phyloP scores from a whole-genome alignment of 2,329 filamentous ascomycete species.

The Fusarium verrucosum region DNA sequence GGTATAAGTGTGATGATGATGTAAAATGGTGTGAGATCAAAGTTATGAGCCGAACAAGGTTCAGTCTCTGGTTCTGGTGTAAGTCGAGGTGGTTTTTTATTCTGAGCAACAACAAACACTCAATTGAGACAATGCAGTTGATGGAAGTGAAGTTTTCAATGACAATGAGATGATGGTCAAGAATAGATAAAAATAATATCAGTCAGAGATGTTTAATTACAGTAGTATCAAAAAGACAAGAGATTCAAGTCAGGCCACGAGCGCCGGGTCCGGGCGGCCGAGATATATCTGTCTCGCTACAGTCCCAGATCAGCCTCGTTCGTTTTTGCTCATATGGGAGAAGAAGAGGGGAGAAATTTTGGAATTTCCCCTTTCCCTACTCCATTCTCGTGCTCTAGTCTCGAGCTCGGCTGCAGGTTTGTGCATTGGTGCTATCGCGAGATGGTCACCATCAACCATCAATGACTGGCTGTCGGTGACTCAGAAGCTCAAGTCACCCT shows the following conservation, averaged over 20 bases:
- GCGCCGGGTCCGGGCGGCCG: constrained; percentile 30
- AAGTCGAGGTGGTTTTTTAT: constrained; percentile 4
- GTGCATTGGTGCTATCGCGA: constrained; percentile 42
- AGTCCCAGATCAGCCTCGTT: constrained; percentile 29
- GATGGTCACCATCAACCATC: constrained; percentile 22
- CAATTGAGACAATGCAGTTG: constrained; percentile 20
- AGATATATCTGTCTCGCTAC: constrained; percentile 42
- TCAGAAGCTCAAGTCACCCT: constrained; percentile 34
- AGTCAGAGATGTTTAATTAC: constrained; percentile 2
- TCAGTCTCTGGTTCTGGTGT: constrained; percentile 6
- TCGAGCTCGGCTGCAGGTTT: constrained; percentile 23
- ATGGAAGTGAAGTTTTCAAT: constrained; percentile 1
- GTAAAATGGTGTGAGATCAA: constrained; percentile 28
- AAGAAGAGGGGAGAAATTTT: constrained; percentile 2
- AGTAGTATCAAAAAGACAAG: constrained; percentile 23
- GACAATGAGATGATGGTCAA: neutral
- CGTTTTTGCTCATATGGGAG: constrained; percentile 7
- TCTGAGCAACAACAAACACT: constrained; percentile 15
- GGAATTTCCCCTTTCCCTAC: constrained; percentile 6
- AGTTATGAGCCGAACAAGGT: neutral
- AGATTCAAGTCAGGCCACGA: constrained; percentile 19
- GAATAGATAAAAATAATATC: constrained; percentile 6
- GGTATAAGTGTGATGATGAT: constrained; percentile 10
- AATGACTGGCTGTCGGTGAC: constrained; percentile 44
- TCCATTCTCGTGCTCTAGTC: constrained; percentile 12